phyloP scores from a whole-genome alignment of 2,329 filamentous ascomycete species.

The Aureobasidium sp. region DNA sequence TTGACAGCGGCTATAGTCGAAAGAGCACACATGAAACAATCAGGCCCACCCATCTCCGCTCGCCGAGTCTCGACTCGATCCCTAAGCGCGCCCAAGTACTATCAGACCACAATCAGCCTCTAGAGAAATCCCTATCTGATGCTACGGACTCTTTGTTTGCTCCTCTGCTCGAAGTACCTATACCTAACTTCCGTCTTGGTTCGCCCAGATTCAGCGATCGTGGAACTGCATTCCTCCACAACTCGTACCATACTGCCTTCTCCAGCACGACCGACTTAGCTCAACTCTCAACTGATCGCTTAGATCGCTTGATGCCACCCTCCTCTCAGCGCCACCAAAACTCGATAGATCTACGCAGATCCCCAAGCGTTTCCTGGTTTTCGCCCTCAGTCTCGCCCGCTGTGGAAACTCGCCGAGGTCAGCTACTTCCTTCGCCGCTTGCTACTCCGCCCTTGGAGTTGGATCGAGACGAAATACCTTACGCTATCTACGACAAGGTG shows the following conservation, averaged over 20 bases:
- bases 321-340: slow-evolving; percentile 25
- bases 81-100: not conserved
- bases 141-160: slow-evolving; percentile 2
- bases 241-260: slow-evolving; percentile 64
- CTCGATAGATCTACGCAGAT: slow-evolving; percentile 6
- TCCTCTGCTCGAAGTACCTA: slow-evolving; percentile 59
- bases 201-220: slow-evolving; percentile 69
- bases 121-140: not conserved
- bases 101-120: not conserved
- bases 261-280: slow-evolving; percentile 62
- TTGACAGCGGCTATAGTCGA: slow-evolving; percentile 11
- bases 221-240: slow-evolving; percentile 69
- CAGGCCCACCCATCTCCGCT: not conserved
- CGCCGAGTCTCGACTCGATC: slow-evolving; percentile 9
- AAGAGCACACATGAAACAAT: not conserved
- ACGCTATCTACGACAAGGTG: slow-evolving; percentile 73
- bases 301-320: slow-evolving; percentile 34
- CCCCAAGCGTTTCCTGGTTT: slow-evolving; percentile 12
- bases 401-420: not conserved
- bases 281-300: slow-evolving; percentile 32
- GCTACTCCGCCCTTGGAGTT: not conserved
- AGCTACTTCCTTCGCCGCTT: not conserved
- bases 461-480: slow-evolving; percentile 25
- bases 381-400: slow-evolving; percentile 3
- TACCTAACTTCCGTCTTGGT: slow-evolving; percentile 77